A percentile compares a stretch with the other conserved stretches of the same genome.
Evolutionary conservation across 1,284 basidiomycete genomes (phyloP).

Genomic region (Blastosporella zonata): DNA sequence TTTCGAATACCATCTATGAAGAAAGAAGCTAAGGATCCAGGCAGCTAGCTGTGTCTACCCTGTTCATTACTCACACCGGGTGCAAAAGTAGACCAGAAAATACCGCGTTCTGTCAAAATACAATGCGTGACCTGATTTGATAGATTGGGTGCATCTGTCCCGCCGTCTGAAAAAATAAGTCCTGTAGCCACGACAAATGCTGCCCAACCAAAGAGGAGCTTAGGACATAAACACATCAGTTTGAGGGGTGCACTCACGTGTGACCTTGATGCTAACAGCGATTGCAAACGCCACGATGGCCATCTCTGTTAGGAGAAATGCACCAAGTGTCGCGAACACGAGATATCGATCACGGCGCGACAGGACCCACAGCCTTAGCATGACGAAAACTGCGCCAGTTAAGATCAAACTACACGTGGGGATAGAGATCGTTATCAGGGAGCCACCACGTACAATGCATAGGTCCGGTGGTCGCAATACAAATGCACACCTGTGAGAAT

Average conservation of each 20-base stretch:
- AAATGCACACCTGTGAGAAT: constrained; percentile 29
- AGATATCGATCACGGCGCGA: constrained; percentile 35
- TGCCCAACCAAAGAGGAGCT: neutral
- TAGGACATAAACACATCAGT: neutral
- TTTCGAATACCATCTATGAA: constrained; percentile 7
- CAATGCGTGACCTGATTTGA: neutral
- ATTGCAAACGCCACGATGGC: constrained; percentile 26
- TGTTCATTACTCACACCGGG: neutral
- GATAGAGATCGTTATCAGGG: neutral
- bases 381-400: constrained; percentile 31
- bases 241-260: constrained; percentile 26
- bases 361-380: constrained; percentile 42
- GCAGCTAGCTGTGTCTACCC: neutral
- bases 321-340: constrained; percentile 32
- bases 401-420: constrained; percentile 1
- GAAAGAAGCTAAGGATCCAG: neutral
- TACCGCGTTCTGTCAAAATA: neutral
- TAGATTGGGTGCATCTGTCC: neutral
- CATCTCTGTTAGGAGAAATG: constrained; percentile 32
- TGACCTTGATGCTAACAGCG: constrained; percentile 27
- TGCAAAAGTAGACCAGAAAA: constrained; percentile 8
- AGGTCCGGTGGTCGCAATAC: constrained; percentile 34
- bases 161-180: too few species aligned
- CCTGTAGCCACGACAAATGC: neutral
- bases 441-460: constrained; percentile 35